Conservation (phyloP, 306 rosid species). For the Fragaria iinumae region DNA sequence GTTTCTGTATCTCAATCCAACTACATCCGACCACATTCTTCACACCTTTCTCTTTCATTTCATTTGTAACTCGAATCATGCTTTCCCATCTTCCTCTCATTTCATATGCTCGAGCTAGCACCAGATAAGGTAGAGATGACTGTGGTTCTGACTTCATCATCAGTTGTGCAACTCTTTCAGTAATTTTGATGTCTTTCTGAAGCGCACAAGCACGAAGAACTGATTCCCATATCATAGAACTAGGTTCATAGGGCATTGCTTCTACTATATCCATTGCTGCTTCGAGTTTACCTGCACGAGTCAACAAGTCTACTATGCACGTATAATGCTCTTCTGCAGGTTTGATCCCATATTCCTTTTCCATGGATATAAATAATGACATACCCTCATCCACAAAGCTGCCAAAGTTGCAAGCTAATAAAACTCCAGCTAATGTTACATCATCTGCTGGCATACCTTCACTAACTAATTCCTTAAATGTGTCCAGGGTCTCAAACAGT, state of each 20-base stretch:
- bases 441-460: constrained; percentile 51
- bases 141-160: constrained; percentile 56
- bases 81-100: constrained; percentile 79
- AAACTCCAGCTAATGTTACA: constrained; percentile 62
- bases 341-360: constrained; percentile 53
- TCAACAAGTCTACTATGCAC: constrained; percentile 55
- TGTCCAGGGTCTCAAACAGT: constrained; percentile 40
- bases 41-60: constrained; percentile 35
- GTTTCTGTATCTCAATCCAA: constrained; percentile 58
- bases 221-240: constrained; percentile 48
- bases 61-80: constrained; percentile 54
- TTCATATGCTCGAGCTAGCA: constrained; percentile 55
- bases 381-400: constrained; percentile 61
- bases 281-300: constrained; percentile 62
- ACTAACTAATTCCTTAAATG: constrained; percentile 39
- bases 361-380: constrained; percentile 54
- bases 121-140: constrained; percentile 54
- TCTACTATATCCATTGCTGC: constrained; percentile 54
- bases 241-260: constrained; percentile 45
- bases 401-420: constrained; percentile 70
- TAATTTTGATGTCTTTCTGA: constrained; percentile 48
- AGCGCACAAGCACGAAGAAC: constrained; percentile 47
- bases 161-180: constrained; percentile 59
- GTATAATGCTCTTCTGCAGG: constrained; percentile 58
- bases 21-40: constrained; percentile 52